Evolutionary conservation across 805 yeast genomes (phyloP), one percentile per base, ranked within the genome.

Genomic region (Wickerhamomyces ciferrii): DNA sequence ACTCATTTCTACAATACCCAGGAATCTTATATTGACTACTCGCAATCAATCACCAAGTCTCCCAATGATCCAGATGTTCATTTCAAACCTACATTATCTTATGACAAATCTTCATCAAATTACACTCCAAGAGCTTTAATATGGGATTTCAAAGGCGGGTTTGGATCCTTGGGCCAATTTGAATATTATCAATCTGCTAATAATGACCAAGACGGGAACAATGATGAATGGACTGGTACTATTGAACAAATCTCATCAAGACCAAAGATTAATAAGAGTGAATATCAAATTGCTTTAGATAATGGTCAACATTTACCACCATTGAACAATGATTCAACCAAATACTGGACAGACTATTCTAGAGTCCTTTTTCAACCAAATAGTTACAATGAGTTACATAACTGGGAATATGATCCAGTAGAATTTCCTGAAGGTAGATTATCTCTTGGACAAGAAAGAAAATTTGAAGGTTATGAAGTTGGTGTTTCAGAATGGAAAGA

Each of bases 1-100:
- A 77, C 96, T 0, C 96, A 88, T 55, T 83, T 87, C 59, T 87
- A 82, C 70, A 92, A 94, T 58, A 64, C 77, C 13, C 96, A 89
- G 62, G 96, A 88, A 47, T 64, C 78, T 10, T 81, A 79, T 56
- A 72, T 84, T 39, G 81, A 79, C 27, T 84, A 75, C 58, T 61
- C 62, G n/a, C 59, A 60, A 34, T 56, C 61, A 9, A 49, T 50
- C 38, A 49, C 52, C 13, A 45, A 56, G 39, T 47, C 56, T 21
- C 46, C 53, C 4, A 60, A 63, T 47, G 77, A 74, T 49, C 75
- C 84, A 2, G 44, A 66, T 17, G 69, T 81, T 4, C 72, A 73
- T 49, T 71, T 81, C 51, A 66, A 70, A 36, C 67, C 76, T 5
- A 72, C 72, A 1, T 53, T 67, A 1, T 47, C 51, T 2, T 50